Conservation (phyloP, 2,329 filamentous ascomycete genomes). For the Fusarium sp. region DNA sequence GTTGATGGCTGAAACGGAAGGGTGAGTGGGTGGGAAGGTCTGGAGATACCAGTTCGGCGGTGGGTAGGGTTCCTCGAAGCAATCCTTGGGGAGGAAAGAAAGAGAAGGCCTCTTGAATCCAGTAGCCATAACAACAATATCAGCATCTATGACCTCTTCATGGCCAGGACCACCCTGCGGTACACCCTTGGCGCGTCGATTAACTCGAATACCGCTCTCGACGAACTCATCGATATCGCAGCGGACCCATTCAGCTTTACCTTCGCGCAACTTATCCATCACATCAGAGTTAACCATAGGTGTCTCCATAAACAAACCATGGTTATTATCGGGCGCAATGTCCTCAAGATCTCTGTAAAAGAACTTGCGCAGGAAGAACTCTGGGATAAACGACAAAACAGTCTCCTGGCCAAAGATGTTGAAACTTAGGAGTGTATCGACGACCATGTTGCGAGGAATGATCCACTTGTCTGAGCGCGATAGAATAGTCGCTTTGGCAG, state of each 20-base stretch:
- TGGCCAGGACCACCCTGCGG: conserved; percentile 78
- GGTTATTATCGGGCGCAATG: conserved; percentile 74
- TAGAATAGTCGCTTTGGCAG: conserved; percentile 74
- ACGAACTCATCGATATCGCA: conserved; percentile 77
- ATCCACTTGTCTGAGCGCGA: conserved; percentile 87
- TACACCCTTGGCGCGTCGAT: conserved; percentile 74
- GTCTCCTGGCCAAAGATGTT: conserved; percentile 85
- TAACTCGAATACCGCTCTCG: conserved; percentile 72
- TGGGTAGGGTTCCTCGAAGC: conserved; percentile 75
- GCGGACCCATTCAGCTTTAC: conserved; percentile 79
- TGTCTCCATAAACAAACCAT: conserved; percentile 75
- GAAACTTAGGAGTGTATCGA: conserved; percentile 76
- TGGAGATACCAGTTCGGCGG: conserved; percentile 91
- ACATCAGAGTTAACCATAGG: conserved; percentile 89
- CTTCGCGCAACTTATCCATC: conserved; percentile 75
- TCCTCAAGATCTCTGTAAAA: conserved; percentile 85
- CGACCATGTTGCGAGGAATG: conserved; percentile 79
- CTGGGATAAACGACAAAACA: conserved; percentile 77
- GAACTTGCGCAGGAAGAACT: conserved; percentile 75
- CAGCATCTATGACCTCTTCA: conserved; percentile 71
- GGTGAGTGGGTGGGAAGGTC: conserved; percentile 79
- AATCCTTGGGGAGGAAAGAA: conserved; percentile 75
- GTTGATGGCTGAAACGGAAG: conserved; percentile 81
- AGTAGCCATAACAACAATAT: conserved; percentile 84
- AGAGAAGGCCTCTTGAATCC: conserved; percentile 80